Evolutionary conservation across 2,329 filamentous ascomycete genomes (phyloP), one percentile per base, ranked within the genome.

Genomic region (Colletotrichum noveboracense): DNA sequence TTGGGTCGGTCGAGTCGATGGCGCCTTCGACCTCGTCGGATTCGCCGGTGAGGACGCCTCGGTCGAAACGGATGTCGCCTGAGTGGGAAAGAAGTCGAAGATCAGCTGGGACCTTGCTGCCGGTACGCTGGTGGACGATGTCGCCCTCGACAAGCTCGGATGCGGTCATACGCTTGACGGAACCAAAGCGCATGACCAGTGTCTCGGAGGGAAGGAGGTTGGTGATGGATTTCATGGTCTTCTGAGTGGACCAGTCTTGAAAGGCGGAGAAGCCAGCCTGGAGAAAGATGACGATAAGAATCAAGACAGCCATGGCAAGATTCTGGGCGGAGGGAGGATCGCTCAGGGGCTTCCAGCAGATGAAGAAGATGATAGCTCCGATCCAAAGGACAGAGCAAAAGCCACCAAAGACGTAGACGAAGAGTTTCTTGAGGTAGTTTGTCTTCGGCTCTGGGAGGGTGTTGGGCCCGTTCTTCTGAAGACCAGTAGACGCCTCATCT

Each of bases 301-400:
- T 83, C 2, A 89, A 82, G 64, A 88, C 84, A 6, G 87, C 86
- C 9, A 88, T 83, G 16, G 86, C 86, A 2, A 88, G 83, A 77
- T 88, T 88, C 30, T 85, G 84, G 2, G 80, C 70, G 3, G 85
- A 85, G 0, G 87, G 87, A 0, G 87, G 87, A 56, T 85, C 79
- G 77, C 86, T 86, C 62, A 88, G 81, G n/a, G 87, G 87, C 21
- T 80, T 77, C 87, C 87, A 88, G 79, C 86, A 88, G 76, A 88
- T 78, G 77, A 88, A 58, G 0, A 58, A 58, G 21, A 58, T 58
- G 55, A 58, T 28, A 13, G 55, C 55, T 2, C 55, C 55, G 24
- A 58, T 28, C 55, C 55, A 58, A 2, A 58, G 55, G 1, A 58
- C 14, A 0, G 55, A 58, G 55, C 55, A 58, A 28, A 58, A 58